Evolutionary conservation across 2,329 filamentous ascomycete species (phyloP).

Genomic region (Gnomoniopsis smithogilvyi): DNA sequence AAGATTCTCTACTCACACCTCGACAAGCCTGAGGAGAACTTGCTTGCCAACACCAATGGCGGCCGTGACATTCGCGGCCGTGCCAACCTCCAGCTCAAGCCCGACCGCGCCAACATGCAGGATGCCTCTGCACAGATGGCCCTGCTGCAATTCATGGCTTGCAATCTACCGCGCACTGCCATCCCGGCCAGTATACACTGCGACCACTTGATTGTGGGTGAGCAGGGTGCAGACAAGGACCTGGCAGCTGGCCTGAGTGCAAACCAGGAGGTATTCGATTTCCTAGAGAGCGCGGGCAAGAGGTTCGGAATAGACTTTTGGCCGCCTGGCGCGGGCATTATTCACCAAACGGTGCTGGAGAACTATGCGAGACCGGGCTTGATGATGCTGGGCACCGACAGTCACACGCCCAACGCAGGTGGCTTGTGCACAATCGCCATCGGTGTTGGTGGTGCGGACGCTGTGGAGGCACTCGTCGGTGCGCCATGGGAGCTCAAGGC

Average conservation of each 20-base stretch:
- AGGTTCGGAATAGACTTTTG: conserved; percentile 95
- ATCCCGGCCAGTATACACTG: conserved; percentile 98
- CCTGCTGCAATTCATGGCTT: conserved; percentile 97
- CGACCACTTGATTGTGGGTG: conserved; percentile 97
- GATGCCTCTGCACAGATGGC: conserved; percentile 99
- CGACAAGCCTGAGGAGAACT: conserved; percentile 82
- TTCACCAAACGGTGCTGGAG: conserved; percentile 96
- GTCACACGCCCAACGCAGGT: conserved; percentile 96
- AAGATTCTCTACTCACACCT: conserved; percentile 98
- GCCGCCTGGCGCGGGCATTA: conserved; percentile 90
- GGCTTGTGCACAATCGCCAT: conserved; percentile 92
- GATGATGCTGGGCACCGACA: conserved; percentile 99
- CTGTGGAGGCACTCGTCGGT: conserved; percentile 93
- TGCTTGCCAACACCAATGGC: conserved; percentile 79
- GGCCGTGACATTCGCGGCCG: conserved; percentile 79
- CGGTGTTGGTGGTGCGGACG: conserved; percentile 94
- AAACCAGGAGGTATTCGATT: conserved; percentile 97
- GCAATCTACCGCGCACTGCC: conserved; percentile 81
- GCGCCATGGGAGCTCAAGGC: conserved; percentile 98
- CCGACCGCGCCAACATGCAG: conserved; percentile 97
- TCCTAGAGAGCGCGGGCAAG: conserved; percentile 86
- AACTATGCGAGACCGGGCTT: conserved; percentile 96
- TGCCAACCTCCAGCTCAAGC: conserved; percentile 94
- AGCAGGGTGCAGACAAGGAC: conserved; percentile 84
- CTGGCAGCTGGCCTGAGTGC: conserved; percentile 79